A percentile compares a stretch with the other conserved stretches of the same genome.
phyloP scores from a whole-genome alignment of 352 stramenopile species.

The Lagenidium sp. region DNA sequence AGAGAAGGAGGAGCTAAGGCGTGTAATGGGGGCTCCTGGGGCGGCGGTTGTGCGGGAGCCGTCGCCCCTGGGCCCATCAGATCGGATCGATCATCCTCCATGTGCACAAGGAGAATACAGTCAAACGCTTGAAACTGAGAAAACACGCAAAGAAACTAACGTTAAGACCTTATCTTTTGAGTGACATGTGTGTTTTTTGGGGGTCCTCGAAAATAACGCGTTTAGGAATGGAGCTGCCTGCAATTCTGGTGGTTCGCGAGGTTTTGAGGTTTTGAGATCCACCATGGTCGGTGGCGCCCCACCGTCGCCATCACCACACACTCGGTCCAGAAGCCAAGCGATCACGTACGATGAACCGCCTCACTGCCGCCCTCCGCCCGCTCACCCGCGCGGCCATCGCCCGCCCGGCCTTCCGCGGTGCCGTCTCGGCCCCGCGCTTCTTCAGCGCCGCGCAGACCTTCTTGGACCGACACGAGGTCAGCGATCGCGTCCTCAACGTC shows the following conservation, averaged over 20 bases:
- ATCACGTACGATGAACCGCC: conserved; percentile 77
- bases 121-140: too few species aligned
- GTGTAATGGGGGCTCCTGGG: too few species aligned
- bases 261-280: conserved; percentile 17
- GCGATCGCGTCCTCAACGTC: conserved; percentile 94
- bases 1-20: too few species aligned
- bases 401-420: conserved; percentile 28
- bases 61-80: too few species aligned
- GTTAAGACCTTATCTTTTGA: too few species aligned
- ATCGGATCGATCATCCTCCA: too few species aligned
- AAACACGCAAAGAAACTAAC: too few species aligned
- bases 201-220: too few species aligned
- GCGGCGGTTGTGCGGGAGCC: too few species aligned
- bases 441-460: conserved; percentile 80
- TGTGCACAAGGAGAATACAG: too few species aligned
- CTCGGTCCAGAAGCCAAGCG: neutral
- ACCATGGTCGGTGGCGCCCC: neutral
- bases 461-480: conserved; percentile 91
- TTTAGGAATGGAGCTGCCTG: too few species aligned
- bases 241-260: conserved; percentile 11
- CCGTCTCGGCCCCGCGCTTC: conserved; percentile 32
- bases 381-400: conserved; percentile 43
- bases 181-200: too few species aligned
- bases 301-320: neutral
- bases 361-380: conserved; percentile 58